A percentile compares a stretch with the other conserved stretches of the same genome.
Conservation (phyloP, 371 early-diverging fungal genomes). For the Umbelopsis sp. region DNA sequence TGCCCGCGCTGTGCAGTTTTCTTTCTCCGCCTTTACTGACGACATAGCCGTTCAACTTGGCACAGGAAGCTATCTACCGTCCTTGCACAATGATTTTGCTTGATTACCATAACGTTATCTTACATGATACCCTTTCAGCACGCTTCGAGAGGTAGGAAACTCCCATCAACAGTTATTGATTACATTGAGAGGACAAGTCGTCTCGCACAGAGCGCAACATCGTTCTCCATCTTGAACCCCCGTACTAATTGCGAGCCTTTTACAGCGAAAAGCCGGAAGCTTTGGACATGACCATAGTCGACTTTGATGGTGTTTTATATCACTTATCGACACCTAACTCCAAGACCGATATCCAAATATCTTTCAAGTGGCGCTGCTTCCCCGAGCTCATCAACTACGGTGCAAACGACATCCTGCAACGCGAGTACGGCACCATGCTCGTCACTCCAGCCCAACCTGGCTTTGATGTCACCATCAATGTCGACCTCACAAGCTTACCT, state of each 20-base stretch:
- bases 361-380: conserved; percentile 85
- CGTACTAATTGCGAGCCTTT: conserved; percentile 23
- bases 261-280: conserved; percentile 80
- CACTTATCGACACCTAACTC: conserved; percentile 77
- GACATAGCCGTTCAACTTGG: conserved; percentile 13
- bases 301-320: conserved; percentile 96
- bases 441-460: conserved; percentile 68
- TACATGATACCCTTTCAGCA: conserved; percentile 61
- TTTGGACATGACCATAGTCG: conserved; percentile 84
- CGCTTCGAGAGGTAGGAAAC: conserved; percentile 59
- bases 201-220: background rate
- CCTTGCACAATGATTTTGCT: conserved; percentile 61
- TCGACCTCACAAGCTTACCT: conserved; percentile 81
- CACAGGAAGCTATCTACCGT: background rate
- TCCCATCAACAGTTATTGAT: background rate
- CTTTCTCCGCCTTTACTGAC: conserved; percentile 4
- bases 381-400: conserved; percentile 80
- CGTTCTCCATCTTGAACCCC: background rate
- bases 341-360: conserved; percentile 73
- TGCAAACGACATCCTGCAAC: conserved; percentile 75
- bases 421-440: conserved; percentile 80
- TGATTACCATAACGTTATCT: conserved; percentile 72
- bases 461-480: conserved; percentile 82
- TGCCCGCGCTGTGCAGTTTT: background rate
- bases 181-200: background rate